Base-by-base conservation (phyloP, 2,329 filamentous ascomycete genomes). In the Sclerotinia borealis region DNA sequence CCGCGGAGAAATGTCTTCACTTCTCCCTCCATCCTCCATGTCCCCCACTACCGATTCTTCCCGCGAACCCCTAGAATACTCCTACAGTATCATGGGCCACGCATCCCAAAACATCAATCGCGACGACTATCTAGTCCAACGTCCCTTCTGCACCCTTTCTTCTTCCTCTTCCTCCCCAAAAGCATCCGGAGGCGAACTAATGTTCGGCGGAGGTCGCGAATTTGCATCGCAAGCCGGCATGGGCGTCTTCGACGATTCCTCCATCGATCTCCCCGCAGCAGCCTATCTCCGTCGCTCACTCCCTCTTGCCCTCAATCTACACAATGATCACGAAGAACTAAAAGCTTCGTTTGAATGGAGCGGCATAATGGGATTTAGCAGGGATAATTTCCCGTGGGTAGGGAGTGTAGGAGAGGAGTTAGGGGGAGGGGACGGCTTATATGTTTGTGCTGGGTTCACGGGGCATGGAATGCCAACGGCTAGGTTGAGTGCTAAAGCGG, bases 401-500 rank as follows among this genome's bases (percentile, higher is more conserved):
- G 90, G 90, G 0, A 75, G 77, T 11, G 83, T 92, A n/a, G 85
- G 86, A 0, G 76, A 75, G 41, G 70, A 73, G 7, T 68, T 82
- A 29, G 76, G 82, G 6, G 82, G 81, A n/a, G 76, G 82, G 8
- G 73, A 79, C 3, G 86, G 86, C 0, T 68, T 91, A 61, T 91
- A 80, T 78, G 67, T 91, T 15, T 82, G 81, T 65, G 87, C 81
- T 3, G 89, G 86, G 3, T 91, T 88, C 70, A 88, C 87, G 6
- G 88, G 86, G 0, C 90, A 93, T 74, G 90, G 90, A 0, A 92
- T 92, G 89, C 88, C 89, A 25, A 86, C 87, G 69, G 85, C 88
- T 19, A 86, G 86, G 66, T 76, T 91, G 47, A 86, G 83, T 68
- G 90, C 83, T 2, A 83, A 85, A 64, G 85, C 85, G 1, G 83